These are phyloP conservation scores for Aspergillus ibericus DNA, from an alignment of 2,329 filamentous ascomycete genomes.

Conservation along the genomic window DNA sequence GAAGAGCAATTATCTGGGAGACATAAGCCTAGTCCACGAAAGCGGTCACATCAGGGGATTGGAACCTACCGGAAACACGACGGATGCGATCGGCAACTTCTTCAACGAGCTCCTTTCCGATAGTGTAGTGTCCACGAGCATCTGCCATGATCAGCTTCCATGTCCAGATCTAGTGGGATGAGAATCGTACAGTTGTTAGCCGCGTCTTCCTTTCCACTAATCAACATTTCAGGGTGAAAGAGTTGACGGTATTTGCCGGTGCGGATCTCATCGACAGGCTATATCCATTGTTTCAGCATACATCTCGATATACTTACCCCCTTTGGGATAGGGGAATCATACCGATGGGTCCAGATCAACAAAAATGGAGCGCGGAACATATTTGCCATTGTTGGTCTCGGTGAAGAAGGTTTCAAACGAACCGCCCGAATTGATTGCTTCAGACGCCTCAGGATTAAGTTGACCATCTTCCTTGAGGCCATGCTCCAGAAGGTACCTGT, in stretches of 20 bases:
- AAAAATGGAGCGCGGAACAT: conserved; percentile 67
- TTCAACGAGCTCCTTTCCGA: conserved; percentile 67
- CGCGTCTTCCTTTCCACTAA: conserved; percentile 68
- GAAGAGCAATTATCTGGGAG: conserved; percentile 63
- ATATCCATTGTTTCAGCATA: conserved; percentile 15
- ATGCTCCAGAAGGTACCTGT: conserved; percentile 66
- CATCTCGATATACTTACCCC: not conserved
- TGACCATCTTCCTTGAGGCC: conserved; percentile 62
- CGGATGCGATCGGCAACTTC: conserved; percentile 64
- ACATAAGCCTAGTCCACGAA: conserved; percentile 4
- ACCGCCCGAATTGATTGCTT: conserved; percentile 54
- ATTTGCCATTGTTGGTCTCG: conserved; percentile 64
- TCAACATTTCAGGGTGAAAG: conserved; percentile 66
- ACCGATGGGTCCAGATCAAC: conserved; percentile 66
- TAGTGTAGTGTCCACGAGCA: conserved; percentile 68
- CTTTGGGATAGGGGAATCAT: conserved; percentile 20
- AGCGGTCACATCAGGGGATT: not conserved
- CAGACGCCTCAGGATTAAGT: conserved; percentile 55
- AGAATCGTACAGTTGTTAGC: conserved; percentile 61
- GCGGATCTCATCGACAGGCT: conserved; percentile 67
- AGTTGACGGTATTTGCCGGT: conserved; percentile 63
- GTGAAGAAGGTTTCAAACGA: conserved; percentile 68
- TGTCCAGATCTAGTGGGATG: not conserved
- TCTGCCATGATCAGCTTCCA: conserved; percentile 42
- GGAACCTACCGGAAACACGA: conserved; percentile 58